phyloP scores from a whole-genome alignment of 495 filamentous ascomycete species.

The Lentithecium fluviatile region DNA sequence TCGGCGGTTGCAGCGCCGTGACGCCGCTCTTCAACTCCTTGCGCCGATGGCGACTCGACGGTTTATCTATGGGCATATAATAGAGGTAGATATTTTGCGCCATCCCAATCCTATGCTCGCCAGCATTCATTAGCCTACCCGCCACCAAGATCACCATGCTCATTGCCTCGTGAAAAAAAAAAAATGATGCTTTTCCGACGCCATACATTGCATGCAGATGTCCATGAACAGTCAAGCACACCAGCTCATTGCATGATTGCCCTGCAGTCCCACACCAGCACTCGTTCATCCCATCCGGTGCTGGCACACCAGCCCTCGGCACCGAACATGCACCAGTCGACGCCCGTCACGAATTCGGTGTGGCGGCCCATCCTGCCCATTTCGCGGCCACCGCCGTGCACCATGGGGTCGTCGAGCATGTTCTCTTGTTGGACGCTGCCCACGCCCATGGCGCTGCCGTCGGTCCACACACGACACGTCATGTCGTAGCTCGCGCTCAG shows the following conservation, averaged over 20 bases:
- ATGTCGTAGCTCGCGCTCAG: slow-evolving; percentile 94
- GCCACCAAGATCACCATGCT: not conserved
- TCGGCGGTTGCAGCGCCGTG: not conserved
- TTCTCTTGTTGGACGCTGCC: slow-evolving; percentile 44
- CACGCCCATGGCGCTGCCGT: slow-evolving; percentile 59
- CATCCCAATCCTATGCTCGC: not conserved
- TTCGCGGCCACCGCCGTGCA: slow-evolving; percentile 58
- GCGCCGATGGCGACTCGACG: not conserved
- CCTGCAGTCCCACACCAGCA: slow-evolving; percentile 89
- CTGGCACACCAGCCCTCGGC: slow-evolving; percentile 93
- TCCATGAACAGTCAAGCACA: not conserved
- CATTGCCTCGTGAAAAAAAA: not conserved
- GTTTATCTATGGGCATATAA: too few relatives aligned
- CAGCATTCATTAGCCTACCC: not conserved
- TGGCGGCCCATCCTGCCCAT: slow-evolving; percentile 86
- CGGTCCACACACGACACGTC: slow-evolving; percentile 90
- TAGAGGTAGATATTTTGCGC: not conserved
- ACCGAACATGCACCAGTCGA: slow-evolving; percentile 97
- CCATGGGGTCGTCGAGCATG: slow-evolving; percentile 36
- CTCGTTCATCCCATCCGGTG: slow-evolving; percentile 86
- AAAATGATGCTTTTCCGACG: not conserved
- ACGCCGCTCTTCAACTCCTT: not conserved
- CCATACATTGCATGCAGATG: not conserved
- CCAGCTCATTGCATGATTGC: slow-evolving; percentile 51
- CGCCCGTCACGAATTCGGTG: slow-evolving; percentile 95